These are phyloP conservation scores for Setaria italica DNA, from an alignment of 202 grass and related monocot species.

Conservation along the genomic window DNA sequence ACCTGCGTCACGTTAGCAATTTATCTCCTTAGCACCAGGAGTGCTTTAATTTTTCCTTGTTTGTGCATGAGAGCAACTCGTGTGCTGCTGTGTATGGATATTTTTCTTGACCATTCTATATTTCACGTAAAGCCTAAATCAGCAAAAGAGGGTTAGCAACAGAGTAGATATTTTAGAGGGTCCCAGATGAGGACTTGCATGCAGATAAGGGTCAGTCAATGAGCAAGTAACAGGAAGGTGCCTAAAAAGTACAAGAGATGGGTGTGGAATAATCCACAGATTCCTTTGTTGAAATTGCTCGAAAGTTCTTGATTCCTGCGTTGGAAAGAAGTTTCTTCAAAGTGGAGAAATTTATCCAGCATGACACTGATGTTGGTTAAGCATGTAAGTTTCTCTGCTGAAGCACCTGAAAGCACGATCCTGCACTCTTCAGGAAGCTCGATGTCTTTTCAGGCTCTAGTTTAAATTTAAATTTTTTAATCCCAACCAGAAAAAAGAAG, in stretches of 20 bases:
- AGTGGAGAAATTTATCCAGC: background rate
- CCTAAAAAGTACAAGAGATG: background rate
- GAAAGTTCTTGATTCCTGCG: background rate
- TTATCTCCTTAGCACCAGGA: background rate
- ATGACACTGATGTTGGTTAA: conserved; percentile 8
- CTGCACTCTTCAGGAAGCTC: background rate
- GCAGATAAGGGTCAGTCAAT: background rate
- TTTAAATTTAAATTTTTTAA: background rate
- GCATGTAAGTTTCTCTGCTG: background rate
- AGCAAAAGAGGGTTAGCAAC: background rate
- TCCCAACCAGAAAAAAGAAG: background rate
- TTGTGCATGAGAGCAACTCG: background rate
- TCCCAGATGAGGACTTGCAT: background rate
- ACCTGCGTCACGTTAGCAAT: background rate
- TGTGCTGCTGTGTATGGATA: background rate
- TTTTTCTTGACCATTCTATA: background rate
- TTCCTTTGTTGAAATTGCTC: background rate
- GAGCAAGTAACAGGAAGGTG: conserved; percentile 2
- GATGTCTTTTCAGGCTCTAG: background rate
- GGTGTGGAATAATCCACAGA: background rate
- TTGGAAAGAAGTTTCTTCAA: background rate
- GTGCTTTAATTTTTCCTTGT: background rate
- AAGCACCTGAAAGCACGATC: background rate
- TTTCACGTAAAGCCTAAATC: background rate
- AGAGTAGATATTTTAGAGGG: conserved; percentile 15